Base-by-base conservation (phyloP, 768 basidiomycete species). In the Solioccasus polychromus region DNA sequence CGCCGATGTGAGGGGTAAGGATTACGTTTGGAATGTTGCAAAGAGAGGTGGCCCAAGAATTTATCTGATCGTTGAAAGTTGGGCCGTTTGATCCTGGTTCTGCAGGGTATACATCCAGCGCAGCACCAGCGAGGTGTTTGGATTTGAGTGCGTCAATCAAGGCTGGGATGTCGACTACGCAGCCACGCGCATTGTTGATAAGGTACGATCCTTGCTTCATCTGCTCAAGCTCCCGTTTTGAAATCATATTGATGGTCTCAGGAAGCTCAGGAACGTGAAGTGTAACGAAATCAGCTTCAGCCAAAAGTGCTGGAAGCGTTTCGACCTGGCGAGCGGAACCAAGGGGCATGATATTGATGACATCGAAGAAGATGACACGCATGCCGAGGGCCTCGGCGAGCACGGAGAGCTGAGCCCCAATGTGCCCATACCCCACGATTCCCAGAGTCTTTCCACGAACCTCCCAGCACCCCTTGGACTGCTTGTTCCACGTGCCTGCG, bases 391-490 rank as follows among this genome's bases (percentile, higher is more conserved):
- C 82, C 68, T 99, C 96, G 25, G 95, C 88, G 31, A 99, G 85
- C 20, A 99, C 96, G 28, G 92, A 94, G 45, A 99, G 82, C 68
- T 99, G 96, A 22, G 94, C 78, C 44, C 96, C 96, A 51, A 99
- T 99, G 71, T 99, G 96, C 30, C 96, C 96, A 68, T 98, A 99
- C 31, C 96, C 96, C 25, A 99, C 80, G 54, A 99, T 98, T 45
- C 96, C 96, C 36, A 99, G 78, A 0, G 92, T 97, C 76, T 99
- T 99, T 54, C 96, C 95, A 35, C 96, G 83, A 53, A 98, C 71
- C 67, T 99, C 96, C 92, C 93, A 99, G 71, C 96, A 99, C 51
- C 84, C 83, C 63, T 96, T 97, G 55, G 92, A 95, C 61, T 97
- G 88, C 71, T 99, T 99, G 77, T 99, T 98, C 96, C 96, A 99